These are phyloP conservation scores for Drechslera avenae DNA, from an alignment of 2,329 filamentous ascomycete genomes.

Conservation along the genomic window DNA sequence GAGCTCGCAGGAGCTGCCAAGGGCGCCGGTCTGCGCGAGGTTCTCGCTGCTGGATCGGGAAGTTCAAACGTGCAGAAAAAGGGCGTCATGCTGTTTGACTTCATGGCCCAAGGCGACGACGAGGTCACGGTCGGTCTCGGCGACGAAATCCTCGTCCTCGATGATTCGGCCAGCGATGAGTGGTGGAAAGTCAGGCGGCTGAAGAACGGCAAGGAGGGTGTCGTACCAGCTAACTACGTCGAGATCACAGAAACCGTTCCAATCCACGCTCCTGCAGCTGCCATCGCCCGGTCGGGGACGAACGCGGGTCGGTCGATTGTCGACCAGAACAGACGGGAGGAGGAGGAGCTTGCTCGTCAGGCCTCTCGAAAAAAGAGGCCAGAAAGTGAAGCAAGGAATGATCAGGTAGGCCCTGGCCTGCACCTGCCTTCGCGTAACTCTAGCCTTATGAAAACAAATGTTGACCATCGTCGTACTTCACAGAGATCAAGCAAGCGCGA, in stretches of 20 bases:
- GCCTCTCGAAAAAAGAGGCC: conserved; percentile 68
- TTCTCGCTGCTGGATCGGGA: conserved; percentile 78
- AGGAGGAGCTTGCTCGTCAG: conserved; percentile 82
- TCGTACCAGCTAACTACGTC: conserved; percentile 95
- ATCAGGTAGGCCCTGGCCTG: conserved; percentile 79
- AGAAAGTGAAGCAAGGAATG: conserved; percentile 58
- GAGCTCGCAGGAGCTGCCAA: conserved; percentile 86
- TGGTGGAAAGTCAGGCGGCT: conserved; percentile 96
- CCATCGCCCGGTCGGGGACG: conserved; percentile 58
- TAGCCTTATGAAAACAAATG: conserved; percentile 71
- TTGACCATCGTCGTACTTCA: conserved; percentile 69
- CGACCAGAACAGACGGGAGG: conserved; percentile 78
- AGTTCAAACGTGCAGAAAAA: conserved; percentile 69
- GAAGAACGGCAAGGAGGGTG: conserved; percentile 92
- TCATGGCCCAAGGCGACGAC: conserved; percentile 94
- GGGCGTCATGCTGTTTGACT: conserved; percentile 89
- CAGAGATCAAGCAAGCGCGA: conserved; percentile 75
- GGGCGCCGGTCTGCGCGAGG: conserved; percentile 82
- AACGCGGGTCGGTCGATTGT: conserved; percentile 70
- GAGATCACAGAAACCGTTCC: conserved; percentile 76
- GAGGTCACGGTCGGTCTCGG: conserved; percentile 90
- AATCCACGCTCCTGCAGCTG: conserved; percentile 55
- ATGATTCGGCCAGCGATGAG: conserved; percentile 91
- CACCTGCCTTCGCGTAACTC: conserved; percentile 77
- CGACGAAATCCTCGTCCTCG: conserved; percentile 88